Base-by-base conservation (phyloP, 2,329 filamentous ascomycete species). In the Aspergillus amoenus region DNA sequence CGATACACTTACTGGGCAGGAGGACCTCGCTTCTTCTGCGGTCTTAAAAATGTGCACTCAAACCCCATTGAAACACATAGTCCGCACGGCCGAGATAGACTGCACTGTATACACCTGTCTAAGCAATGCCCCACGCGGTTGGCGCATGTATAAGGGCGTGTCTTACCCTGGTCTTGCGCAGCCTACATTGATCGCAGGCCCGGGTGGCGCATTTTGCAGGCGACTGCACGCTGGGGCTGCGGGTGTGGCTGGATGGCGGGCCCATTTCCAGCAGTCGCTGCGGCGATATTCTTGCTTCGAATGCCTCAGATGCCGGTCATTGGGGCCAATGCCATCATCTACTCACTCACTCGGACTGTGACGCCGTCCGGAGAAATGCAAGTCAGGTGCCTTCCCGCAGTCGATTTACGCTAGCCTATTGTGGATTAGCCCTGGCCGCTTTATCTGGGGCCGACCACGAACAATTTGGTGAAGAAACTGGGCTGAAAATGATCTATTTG, bases 101-200 rank as follows among this genome's bases (percentile, higher is more conserved):
- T 75, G 53, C 76, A 78, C 65, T 75, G 62, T 59, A 44, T 21
- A 43, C 21, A 18, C 8, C 21, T 64, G 48, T 44, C 42, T 21
- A 51, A 42, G 18, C 27, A 24, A 34, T 24, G 17, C 15, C n/a
- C n/a, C 21, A 22, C 41, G 22, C 9, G 39, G 8, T 27, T 17
- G 40, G 15, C 40, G 11, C 4, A 32, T 30, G 24, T 24, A 44
- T 13, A 42, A 37, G 7, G 27, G 9, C 9, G 27, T 8, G 27
- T 30, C 27, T 56, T 65, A 66, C 72, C 71, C 68, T 78, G 66
- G 67, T 73, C 62, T 71, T 75, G 58, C 70, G 69, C 34, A 74
- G 65, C 55, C 73, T 76, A 68, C 75, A 78, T 54, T 76, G 73
- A 57, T 78, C 75, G 59, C 75, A 78, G 1, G 75, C 75, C n/a